A percentile compares a stretch with the other conserved stretches of the same genome.
These are phyloP conservation scores for Diaporthe australafricana DNA, from an alignment of 2,329 filamentous ascomycete genomes.

Conservation along the genomic window DNA sequence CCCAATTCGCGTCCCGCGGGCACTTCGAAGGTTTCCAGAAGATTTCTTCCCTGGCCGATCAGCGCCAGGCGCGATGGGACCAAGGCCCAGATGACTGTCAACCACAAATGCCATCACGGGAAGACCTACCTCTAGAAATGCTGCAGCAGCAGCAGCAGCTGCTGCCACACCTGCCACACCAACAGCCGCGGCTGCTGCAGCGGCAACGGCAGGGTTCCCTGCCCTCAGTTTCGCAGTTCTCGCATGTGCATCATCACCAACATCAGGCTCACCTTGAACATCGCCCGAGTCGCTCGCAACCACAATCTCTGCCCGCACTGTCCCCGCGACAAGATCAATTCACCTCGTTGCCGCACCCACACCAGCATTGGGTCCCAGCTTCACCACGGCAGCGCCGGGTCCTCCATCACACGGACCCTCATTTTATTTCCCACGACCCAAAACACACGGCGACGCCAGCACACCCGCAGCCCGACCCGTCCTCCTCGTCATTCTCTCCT, in stretches of 20 bases:
- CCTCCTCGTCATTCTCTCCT: slow-evolving; percentile 30
- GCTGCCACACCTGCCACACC: slow-evolving; percentile 7
- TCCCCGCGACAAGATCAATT: slow-evolving; percentile 25
- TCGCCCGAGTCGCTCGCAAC: slow-evolving; percentile 25
- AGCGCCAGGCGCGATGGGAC: neutral
- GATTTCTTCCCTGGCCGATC: slow-evolving; percentile 8
- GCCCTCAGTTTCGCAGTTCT: slow-evolving; percentile 32
- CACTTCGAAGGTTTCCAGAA: slow-evolving; percentile 33
- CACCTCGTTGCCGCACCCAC: slow-evolving; percentile 17
- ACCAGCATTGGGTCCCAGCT: slow-evolving; percentile 27
- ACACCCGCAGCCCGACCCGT: slow-evolving; percentile 21
- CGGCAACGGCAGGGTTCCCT: slow-evolving; percentile 33
- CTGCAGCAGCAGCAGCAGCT: too few relatives aligned
- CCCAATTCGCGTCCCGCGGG: neutral
- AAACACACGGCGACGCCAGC: slow-evolving; percentile 26
- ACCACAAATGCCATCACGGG: neutral
- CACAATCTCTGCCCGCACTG: slow-evolving; percentile 25
- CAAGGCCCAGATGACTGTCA: neutral
- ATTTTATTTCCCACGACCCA: slow-evolving; percentile 36
- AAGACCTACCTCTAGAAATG: neutral
- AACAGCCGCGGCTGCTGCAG: slow-evolving; percentile 7
- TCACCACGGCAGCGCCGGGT: slow-evolving; percentile 37
- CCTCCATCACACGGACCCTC: slow-evolving; percentile 37
- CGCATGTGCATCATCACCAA: slow-evolving; percentile 26
- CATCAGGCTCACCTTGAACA: slow-evolving; percentile 22